Percentiles rank a stretch among this genome's conserved stretches.
phyloP scores from a whole-genome alignment of 768 basidiomycete genomes.

The Boletus sp. region DNA sequence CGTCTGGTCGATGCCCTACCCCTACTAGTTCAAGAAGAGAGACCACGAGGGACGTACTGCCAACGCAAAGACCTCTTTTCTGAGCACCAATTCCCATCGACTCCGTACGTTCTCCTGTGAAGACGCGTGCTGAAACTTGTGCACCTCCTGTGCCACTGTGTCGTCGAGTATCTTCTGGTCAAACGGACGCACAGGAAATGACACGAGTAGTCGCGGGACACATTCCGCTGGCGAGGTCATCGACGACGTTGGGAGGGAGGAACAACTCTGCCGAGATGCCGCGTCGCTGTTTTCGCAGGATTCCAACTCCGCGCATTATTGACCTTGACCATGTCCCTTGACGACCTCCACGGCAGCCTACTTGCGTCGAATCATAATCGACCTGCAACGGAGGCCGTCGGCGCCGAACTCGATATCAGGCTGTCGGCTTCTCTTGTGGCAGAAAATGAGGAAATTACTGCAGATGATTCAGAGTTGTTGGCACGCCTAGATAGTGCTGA shows the following conservation, averaged over 20 bases:
- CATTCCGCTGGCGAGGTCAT: slow-evolving; percentile 55
- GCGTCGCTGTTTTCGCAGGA: not conserved
- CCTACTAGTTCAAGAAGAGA: not conserved
- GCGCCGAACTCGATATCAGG: slow-evolving; percentile 39
- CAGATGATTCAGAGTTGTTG: slow-evolving; percentile 51
- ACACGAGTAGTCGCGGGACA: slow-evolving; percentile 49
- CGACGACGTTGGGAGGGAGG: not conserved
- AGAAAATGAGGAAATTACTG: slow-evolving; percentile 22
- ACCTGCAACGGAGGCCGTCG: slow-evolving; percentile 1
- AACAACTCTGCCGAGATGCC: slow-evolving; percentile 26
- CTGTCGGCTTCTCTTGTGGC: slow-evolving; percentile 31
- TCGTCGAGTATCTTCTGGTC: slow-evolving; percentile 46
- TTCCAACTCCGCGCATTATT: slow-evolving; percentile 25
- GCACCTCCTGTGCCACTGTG: slow-evolving; percentile 47
- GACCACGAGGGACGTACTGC: slow-evolving; percentile 49
- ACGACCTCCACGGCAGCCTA: slow-evolving; percentile 19
- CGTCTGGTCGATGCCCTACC: not conserved
- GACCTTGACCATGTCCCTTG: slow-evolving; percentile 25
- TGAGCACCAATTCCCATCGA: slow-evolving; percentile 73
- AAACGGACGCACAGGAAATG: slow-evolving; percentile 52
- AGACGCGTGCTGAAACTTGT: slow-evolving; percentile 39
- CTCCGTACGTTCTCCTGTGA: slow-evolving; percentile 62
- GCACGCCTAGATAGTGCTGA: slow-evolving; percentile 55
- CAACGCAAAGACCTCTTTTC: slow-evolving; percentile 67
- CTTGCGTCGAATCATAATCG: slow-evolving; percentile 7